Base-by-base conservation (phyloP, 2,329 filamentous ascomycete genomes). In the Diaporthe helianthi region DNA sequence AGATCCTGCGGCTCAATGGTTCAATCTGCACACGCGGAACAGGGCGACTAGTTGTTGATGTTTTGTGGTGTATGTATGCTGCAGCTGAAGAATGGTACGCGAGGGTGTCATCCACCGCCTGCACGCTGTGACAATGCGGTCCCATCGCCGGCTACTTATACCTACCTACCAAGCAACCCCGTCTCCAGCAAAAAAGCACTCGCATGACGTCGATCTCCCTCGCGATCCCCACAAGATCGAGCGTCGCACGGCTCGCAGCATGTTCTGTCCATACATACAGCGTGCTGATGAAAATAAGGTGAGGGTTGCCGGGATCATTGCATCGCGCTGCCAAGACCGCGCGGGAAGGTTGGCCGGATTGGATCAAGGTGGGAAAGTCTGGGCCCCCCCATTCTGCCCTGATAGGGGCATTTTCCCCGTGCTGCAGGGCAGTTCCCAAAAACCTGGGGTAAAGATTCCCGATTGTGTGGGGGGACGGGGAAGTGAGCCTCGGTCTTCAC, bases 391-490 rank as follows among this genome's bases (percentile, higher is more conserved):
- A 10, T 63, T 36, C 44, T 49, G 44, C 19, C 41, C 58, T 17
- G 58, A 49, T 49, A 29, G 13, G 58, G 58, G 36, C 41, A 63
- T 49, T 63, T 63, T 26, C 58, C 58, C 58, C 58, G 58, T 17
- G 44, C 12, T 22, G 41, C 58, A 49, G 4, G 26, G 38, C 29
- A 12, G 29, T 13, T 12, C 58, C 44, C 38, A 6, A 63, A 63
- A 63, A 63, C n/a, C 58, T 49, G 58, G 58, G 58, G 58, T 63
- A 63, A 63, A 63, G 44, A 63, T 63, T 36, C 15, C 58, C 58
- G 58, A 49, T n/a, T 36, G 41, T 63, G 58, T n/a, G n/a, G n/a
- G 41, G 58, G 58, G 41, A 31, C 13, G 26, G 12, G 26, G n/a
- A 31, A n/a, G 22, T 9, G 3, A 22, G 19, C 22, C 54, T 44